Evolutionary conservation across 371 early-diverging fungal species (phyloP).

Genomic region (Catenaria anguillulae): DNA sequence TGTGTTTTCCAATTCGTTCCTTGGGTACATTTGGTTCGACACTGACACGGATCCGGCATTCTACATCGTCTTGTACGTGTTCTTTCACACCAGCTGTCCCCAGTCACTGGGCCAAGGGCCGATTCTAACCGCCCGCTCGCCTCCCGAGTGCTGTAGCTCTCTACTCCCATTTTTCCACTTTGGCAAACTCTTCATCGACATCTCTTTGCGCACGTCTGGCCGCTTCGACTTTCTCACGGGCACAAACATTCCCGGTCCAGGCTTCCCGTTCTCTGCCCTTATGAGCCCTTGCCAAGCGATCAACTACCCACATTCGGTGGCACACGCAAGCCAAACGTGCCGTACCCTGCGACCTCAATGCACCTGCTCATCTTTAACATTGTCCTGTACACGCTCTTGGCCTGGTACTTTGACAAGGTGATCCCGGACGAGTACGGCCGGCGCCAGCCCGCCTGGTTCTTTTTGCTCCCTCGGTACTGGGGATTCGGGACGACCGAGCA

Average conservation of each 20-base stretch:
- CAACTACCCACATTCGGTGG: constrained; percentile 29
- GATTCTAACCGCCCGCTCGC: too few species aligned
- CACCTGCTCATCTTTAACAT: constrained; percentile 42
- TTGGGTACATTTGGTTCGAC: constrained; percentile 54
- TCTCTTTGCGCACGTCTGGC: constrained; percentile 42
- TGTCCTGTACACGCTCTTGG: constrained; percentile 31
- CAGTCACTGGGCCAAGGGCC: too few species aligned
- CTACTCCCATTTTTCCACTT: constrained; percentile 54
- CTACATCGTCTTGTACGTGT: constrained; percentile 6
- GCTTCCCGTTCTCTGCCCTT: constrained; percentile 40
- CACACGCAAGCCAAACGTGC: constrained; percentile 25
- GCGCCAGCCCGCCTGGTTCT: constrained; percentile 32
- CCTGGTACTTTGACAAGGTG: constrained; percentile 43
- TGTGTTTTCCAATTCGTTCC: constrained; percentile 33
- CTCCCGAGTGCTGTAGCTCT: constrained; percentile 9
- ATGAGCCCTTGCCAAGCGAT: constrained; percentile 24
- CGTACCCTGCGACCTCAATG: constrained; percentile 38
- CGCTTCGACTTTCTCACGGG: constrained; percentile 28
- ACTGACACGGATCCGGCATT: constrained; percentile 17
- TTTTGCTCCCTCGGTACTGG: constrained; percentile 44
- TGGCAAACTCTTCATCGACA: constrained; percentile 50
- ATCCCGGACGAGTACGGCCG: constrained; percentile 56
- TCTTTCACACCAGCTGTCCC: too few species aligned
- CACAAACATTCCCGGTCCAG: constrained; percentile 32
- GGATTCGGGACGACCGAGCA: constrained; percentile 20